Base-by-base conservation (phyloP, 257 asterid species). In the Gentiana straminea region DNA sequence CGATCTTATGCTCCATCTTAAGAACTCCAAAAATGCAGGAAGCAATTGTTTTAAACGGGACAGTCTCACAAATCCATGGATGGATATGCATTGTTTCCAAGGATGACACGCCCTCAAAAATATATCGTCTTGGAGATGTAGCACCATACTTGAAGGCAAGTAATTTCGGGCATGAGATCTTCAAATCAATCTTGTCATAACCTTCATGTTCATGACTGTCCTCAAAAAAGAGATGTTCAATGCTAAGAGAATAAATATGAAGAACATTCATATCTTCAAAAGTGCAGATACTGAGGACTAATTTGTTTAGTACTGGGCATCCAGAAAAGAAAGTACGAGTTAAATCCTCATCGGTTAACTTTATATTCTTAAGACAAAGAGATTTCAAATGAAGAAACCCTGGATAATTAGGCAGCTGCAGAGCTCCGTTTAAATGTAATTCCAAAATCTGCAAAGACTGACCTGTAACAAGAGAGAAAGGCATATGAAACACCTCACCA, bases 161-260 rank as follows among this genome's bases (percentile, higher is more conserved):
- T 50, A 65, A 64, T 9, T 58, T 51, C 9, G 60, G 70, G n/a
- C 70, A 65, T n/a, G 64, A 65, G n/a, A 65, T 57, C 6, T 35
- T 58, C 33, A 65, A 4, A 4, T n/a, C 35, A 44, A 54, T 10
- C 7, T 34, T 41, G 8, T 5, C 3, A 8, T 41, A 58, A 65
- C 9, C 32, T 33, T 3, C 13, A 8, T 35, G 7, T 4, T 13
- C 7, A 7, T 0, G 9, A 51, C 9, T 9, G 39, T 51, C 34
- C 4, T 5, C 12, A 33, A 65, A 0, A 33, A 47, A 11, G 24
- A 58, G 37, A 58, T 50, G 49, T 41, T 50, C 32, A 3, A 65
- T 39, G 44, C 59, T 50, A 0, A 48, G 8, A 3, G 60, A 65
- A 47, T 48, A 11, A 65, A 65, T 65, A 44, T 58, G 54, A 65